phyloP scores from a whole-genome alignment of 108 stramenopile genomes.

The Nitzschia palea region DNA sequence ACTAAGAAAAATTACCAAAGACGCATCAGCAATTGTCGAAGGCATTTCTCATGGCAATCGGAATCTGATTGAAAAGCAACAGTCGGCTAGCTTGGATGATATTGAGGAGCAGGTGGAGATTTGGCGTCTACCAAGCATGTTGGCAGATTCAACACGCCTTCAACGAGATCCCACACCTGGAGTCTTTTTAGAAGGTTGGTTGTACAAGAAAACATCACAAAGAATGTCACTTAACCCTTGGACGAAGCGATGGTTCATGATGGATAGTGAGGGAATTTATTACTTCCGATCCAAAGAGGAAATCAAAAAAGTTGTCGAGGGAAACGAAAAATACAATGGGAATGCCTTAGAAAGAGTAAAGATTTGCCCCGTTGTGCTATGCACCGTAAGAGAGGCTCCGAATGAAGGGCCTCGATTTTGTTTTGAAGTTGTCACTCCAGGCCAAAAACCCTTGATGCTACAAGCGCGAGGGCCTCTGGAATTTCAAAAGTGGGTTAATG shows the following conservation, averaged over 20 bases:
- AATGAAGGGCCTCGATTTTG: slow-evolving; percentile 77
- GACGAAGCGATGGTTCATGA: slow-evolving; percentile 84
- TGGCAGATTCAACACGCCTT: slow-evolving; percentile 67
- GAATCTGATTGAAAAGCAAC: slow-evolving; percentile 51
- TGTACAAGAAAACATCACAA: slow-evolving; percentile 78
- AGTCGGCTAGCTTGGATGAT: slow-evolving; percentile 41
- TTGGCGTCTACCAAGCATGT: slow-evolving; percentile 67
- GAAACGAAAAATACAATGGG: slow-evolving; percentile 18
- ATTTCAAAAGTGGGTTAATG: slow-evolving; percentile 81
- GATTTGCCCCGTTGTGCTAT: slow-evolving; percentile 91
- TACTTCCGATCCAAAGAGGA: slow-evolving; percentile 62
- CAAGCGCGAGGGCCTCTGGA: slow-evolving; percentile 89
- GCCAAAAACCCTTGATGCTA: slow-evolving; percentile 80
- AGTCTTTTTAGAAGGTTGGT: slow-evolving; percentile 83
- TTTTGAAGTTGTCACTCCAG: slow-evolving; percentile 92
- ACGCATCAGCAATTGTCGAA: slow-evolving; percentile 51
- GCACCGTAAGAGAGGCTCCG: slow-evolving; percentile 84
- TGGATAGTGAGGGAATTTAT: slow-evolving; percentile 81
- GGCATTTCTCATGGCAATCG: slow-evolving; percentile 63
- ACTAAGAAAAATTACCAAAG: slow-evolving; percentile 49
- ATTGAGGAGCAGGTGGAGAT: slow-evolving; percentile 76
- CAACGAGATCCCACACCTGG: slow-evolving; percentile 79
- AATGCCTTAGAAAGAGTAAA: slow-evolving; percentile 71
- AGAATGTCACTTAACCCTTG: slow-evolving; percentile 71
- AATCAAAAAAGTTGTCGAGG: slow-evolving; percentile 39